A percentile compares a stretch with the other conserved stretches of the same genome.
Conservation (phyloP, 768 basidiomycete genomes). For the Rhodotorula babjevae region DNA sequence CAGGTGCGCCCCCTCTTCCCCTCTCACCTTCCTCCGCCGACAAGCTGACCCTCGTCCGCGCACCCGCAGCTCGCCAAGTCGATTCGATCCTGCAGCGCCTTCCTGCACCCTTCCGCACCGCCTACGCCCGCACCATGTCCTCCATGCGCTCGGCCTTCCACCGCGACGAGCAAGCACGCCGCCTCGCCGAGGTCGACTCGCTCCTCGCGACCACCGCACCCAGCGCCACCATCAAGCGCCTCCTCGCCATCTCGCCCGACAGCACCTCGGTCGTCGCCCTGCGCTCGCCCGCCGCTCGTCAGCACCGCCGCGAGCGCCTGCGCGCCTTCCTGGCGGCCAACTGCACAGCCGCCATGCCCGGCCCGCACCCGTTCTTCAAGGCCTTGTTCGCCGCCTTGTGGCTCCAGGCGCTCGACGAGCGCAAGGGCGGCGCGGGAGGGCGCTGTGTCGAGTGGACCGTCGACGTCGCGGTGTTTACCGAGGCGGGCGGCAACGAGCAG, state of each 20-base stretch:
- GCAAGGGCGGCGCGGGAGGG: conserved; percentile 26
- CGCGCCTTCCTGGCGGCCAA: conserved; percentile 19
- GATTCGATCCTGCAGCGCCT: conserved; percentile 27
- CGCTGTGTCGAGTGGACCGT: conserved; percentile 37
- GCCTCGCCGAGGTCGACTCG: conserved; percentile 4
- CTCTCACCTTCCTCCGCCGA: background rate
- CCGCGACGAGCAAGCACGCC: conserved; percentile 26
- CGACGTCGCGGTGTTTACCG: conserved; percentile 35
- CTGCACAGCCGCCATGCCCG: conserved; percentile 23
- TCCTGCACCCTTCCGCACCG: conserved; percentile 12
- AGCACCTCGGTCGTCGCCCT: conserved; percentile 6
- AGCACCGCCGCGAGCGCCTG: conserved; percentile 3
- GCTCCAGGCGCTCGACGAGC: conserved; percentile 20
- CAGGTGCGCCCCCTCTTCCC: background rate
- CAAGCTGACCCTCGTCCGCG: background rate
- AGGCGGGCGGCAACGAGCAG: conserved; percentile 27
- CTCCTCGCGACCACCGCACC: conserved; percentile 10
- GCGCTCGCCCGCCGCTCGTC: conserved; percentile 13
- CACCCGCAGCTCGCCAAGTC: conserved; percentile 12
- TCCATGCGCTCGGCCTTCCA: conserved; percentile 30
- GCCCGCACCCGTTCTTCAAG: conserved; percentile 37
- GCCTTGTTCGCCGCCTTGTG: conserved; percentile 24
- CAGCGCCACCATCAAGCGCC: background rate
- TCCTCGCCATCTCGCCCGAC: conserved; percentile 19
- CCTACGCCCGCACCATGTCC: conserved; percentile 33